Conservation (phyloP, 176 grass and related monocot genomes). For the Phyllostachys edulis region DNA sequence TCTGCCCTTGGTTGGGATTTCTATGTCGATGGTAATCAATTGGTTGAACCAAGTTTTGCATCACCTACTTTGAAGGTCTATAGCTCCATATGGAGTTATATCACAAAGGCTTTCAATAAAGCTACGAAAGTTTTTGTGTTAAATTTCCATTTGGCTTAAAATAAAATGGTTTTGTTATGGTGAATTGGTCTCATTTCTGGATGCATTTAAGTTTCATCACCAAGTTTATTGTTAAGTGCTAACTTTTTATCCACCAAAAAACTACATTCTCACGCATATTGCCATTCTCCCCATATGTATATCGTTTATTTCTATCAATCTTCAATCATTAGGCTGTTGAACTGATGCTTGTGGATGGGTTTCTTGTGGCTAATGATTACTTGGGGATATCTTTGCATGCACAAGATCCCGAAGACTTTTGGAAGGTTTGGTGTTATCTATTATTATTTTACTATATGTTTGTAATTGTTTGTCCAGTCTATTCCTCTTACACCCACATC, state of each 20-base stretch:
- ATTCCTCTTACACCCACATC: neutral
- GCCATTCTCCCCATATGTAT: neutral
- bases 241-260: neutral
- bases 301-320: slow-evolving; percentile 35
- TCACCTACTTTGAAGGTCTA: neutral
- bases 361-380: slow-evolving; percentile 74
- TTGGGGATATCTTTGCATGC: slow-evolving; percentile 74
- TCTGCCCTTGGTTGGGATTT: neutral
- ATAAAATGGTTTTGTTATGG: neutral
- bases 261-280: neutral
- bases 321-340: slow-evolving; percentile 65
- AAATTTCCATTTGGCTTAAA: neutral
- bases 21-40: neutral
- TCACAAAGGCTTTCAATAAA: neutral
- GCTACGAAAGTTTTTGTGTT: neutral
- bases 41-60: neutral
- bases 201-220: neutral
- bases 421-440: slow-evolving; percentile 59
- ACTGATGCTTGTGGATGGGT: slow-evolving; percentile 84
- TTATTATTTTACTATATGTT: slow-evolving; percentile 13
- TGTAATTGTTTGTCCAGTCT: neutral
- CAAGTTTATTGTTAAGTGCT: neutral
- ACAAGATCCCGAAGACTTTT: slow-evolving; percentile 74
- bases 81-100: neutral
- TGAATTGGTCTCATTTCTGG: neutral